A percentile compares a stretch with the other conserved stretches of the same genome.
phyloP scores from a whole-genome alignment of 2,329 filamentous ascomycete species.

The Penicillium capsulatum region DNA sequence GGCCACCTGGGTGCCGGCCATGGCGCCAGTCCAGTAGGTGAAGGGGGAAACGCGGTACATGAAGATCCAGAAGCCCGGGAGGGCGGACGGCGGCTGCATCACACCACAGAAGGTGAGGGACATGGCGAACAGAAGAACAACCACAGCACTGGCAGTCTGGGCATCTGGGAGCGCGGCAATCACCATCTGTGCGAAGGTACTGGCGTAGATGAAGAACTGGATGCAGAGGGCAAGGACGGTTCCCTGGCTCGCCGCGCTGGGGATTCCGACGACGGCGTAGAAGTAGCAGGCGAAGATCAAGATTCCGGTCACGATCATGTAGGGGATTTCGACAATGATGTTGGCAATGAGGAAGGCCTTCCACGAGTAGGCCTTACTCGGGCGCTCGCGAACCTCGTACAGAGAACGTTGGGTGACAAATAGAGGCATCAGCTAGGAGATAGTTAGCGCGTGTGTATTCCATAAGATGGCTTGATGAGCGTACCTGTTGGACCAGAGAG shows the following conservation, averaged over 20 bases:
- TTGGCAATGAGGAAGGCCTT: conserved; percentile 78
- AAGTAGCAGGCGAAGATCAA: conserved; percentile 79
- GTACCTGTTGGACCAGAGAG: conserved; percentile 33
- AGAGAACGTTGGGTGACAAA: conserved; percentile 77
- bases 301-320: conserved; percentile 69
- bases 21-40: conserved; percentile 51
- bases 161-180: conserved; percentile 72
- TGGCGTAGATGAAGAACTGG: conserved; percentile 73
- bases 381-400: conserved; percentile 80
- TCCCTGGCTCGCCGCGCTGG: conserved; percentile 63
- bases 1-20: conserved; percentile 66
- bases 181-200: conserved; percentile 74
- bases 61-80: conserved; percentile 67
- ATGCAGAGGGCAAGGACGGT: conserved; percentile 75
- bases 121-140: conserved; percentile 72
- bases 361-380: conserved; percentile 81
- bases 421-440: conserved; percentile 63
- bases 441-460: conserved; percentile 32
- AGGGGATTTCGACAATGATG: conserved; percentile 79
- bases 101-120: conserved; percentile 73
- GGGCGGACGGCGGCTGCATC: conserved; percentile 57
- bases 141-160: conserved; percentile 69
- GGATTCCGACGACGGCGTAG: conserved; percentile 65
- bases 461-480: conserved; percentile 56
- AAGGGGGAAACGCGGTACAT: conserved; percentile 60